These are phyloP conservation scores for Melanogaster broomeanus DNA, from an alignment of 768 basidiomycete genomes.

Conservation along the genomic window DNA sequence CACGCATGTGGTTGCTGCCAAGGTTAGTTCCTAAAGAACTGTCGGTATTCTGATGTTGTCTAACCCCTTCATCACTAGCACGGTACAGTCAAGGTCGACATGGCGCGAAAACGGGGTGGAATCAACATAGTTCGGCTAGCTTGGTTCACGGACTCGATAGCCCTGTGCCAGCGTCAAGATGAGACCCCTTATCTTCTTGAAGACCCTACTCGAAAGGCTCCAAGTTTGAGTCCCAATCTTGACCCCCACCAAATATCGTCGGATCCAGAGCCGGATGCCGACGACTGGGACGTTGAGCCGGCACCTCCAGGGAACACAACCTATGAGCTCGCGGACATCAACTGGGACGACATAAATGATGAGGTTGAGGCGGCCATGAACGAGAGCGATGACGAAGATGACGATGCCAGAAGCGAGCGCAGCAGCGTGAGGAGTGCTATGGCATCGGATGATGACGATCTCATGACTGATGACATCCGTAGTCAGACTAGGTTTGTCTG, in stretches of 20 bases:
- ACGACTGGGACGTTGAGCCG: conserved; percentile 63
- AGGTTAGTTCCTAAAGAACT: conserved; percentile 47
- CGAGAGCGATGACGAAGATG: conserved; percentile 64
- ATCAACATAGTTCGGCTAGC: conserved; percentile 84
- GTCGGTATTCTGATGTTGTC: conserved; percentile 4
- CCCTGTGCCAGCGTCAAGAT: conserved; percentile 83
- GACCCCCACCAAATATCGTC: conserved; percentile 58
- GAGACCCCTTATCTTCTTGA: conserved; percentile 79
- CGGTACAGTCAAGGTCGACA: conserved; percentile 90
- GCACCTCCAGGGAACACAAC: conserved; percentile 30
- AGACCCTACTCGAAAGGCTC: conserved; percentile 46
- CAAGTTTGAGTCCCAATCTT: conserved; percentile 44
- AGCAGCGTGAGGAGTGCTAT: conserved; percentile 47
- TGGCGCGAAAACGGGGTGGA: conserved; percentile 71
- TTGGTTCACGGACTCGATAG: conserved; percentile 90
- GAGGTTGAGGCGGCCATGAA: conserved; percentile 89
- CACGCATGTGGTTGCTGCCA: conserved; percentile 92
- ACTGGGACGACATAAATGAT: conserved; percentile 83
- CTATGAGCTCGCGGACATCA: conserved; percentile 61
- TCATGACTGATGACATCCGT: conserved; percentile 47
- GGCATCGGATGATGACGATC: conserved; percentile 52
- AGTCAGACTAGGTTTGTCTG: conserved; percentile 45
- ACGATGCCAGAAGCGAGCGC: conserved; percentile 37
- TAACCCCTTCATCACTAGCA: conserved; percentile 45
- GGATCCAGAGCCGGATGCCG: conserved; percentile 65